Base-by-base conservation (phyloP, 345 rosid species). In the Atalantia buxifolia region DNA sequence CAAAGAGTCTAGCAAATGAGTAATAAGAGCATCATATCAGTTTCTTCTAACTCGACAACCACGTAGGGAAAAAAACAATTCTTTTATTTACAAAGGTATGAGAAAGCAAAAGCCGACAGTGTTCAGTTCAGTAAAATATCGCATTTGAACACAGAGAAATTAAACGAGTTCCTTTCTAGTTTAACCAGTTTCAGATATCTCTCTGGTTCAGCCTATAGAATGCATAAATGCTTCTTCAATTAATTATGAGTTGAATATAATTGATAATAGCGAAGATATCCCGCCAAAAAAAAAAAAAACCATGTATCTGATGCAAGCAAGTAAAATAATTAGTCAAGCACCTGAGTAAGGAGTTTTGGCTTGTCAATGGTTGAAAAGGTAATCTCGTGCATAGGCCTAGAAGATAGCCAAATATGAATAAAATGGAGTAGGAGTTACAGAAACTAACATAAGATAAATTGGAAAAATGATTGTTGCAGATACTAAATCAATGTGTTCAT, bases 281-380 rank as follows among this genome's bases (percentile, higher is more conserved):
- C 36, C 30, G 2, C 1, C 9, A 73, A 71, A 33, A 69, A 28
- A 77, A 76, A 56, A 77, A 28, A 35, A 9, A 65, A 62, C 31
- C 28, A 19, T 38, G 7, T 21, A 65, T 60, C 38, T 24, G 40
- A 72, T 21, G 40, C 35, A 63, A 60, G 48, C 66, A 67, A 24
- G 21, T 12, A 60, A 77, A 76, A 38, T 63, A 75, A 38, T 64
- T 57, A 72, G 65, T 18, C 71, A 84, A 88, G 75, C 82, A 94
- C 99, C 98, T 96, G 88, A 78, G 94, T 90, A 30, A 94, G 95
- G 77, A 94, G 97, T 86, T 96, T 96, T 9, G 95, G 98, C 89
- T 89, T 87, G 90, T 96, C 99, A 76, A 92, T 85, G n/a, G 98
- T 90, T 69, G 98, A 89, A 86, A 96, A 94, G 75, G 99, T 96